These are phyloP conservation scores for Effrenium voratum DNA, from an alignment of 73 alveolate genomes.

Conservation along the genomic window DNA sequence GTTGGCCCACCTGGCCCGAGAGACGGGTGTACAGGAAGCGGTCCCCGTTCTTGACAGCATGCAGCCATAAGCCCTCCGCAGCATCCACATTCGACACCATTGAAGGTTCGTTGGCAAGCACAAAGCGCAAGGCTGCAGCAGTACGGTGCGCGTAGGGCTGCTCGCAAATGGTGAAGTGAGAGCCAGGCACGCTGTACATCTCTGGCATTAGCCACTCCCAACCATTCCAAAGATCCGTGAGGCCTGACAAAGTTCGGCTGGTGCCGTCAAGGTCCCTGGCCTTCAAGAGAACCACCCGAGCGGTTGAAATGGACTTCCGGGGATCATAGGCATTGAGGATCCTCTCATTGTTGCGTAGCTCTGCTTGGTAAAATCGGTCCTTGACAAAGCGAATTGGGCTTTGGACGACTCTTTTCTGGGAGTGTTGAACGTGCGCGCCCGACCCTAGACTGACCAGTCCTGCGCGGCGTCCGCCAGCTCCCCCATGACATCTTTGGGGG, in stretches of 20 bases:
- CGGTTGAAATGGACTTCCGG: background rate
- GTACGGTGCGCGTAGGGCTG: background rate
- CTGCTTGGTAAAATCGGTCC: background rate
- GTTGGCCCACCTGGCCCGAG: too few relatives aligned
- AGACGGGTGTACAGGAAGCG: background rate
- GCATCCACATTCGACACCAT: background rate
- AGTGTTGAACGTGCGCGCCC: too few relatives aligned
- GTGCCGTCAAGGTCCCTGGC: constrained; percentile 8
- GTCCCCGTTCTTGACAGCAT: constrained; percentile 14
- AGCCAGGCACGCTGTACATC: constrained; percentile 11
- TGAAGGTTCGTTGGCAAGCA: background rate
- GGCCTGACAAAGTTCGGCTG: background rate
- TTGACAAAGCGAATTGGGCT: too few relatives aligned
- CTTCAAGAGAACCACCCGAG: constrained; percentile 13
- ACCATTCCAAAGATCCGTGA: background rate
- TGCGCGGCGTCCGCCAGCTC: background rate
- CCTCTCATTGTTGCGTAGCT: constrained; percentile 29
- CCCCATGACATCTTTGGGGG: constrained; percentile 7
- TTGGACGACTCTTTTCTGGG: too few relatives aligned
- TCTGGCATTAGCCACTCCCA: constrained; percentile 22
- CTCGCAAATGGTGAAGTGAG: constrained; percentile 33
- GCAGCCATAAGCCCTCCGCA: constrained; percentile 1
- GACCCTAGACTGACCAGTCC: too few relatives aligned
- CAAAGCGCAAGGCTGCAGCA: background rate
- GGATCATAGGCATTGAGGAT: background rate